These are phyloP conservation scores for Sordariomycetes sp. DNA, from an alignment of 2,329 filamentous ascomycete genomes.

Conservation along the genomic window DNA sequence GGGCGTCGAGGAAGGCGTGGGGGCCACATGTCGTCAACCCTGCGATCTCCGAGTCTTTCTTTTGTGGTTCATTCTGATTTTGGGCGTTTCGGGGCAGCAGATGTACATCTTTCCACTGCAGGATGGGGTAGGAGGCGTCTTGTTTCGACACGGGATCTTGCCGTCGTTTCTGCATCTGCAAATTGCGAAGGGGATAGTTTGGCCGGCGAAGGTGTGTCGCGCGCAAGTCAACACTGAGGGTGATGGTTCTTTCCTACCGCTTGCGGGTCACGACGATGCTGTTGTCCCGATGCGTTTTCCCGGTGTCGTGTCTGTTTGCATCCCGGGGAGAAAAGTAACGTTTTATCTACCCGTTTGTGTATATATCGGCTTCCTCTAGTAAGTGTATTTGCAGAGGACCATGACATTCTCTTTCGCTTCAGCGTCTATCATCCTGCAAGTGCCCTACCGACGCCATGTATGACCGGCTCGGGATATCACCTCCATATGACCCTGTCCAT, in stretches of 20 bases:
- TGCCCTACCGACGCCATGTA: neutral
- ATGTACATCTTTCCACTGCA: no score
- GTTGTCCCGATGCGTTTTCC: no score
- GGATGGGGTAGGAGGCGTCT: no score
- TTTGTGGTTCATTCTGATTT: no score
- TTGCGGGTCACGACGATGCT: no score
- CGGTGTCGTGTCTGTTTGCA: neutral
- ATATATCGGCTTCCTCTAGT: neutral
- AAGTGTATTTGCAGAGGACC: neutral
- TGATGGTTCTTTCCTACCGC: no score
- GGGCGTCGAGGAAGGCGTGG: neutral
- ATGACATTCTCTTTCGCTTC: neutral
- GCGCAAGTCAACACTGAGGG: no score
- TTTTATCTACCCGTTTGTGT: neutral
- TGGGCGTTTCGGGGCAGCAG: no score
- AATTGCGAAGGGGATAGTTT: no score
- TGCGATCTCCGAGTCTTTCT: neutral
- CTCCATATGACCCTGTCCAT: neutral
- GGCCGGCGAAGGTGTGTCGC: no score
- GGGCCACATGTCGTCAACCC: neutral
- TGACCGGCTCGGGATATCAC: neutral
- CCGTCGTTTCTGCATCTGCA: no score
- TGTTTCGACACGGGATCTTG: no score
- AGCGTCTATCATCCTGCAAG: neutral
- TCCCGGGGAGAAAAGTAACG: neutral